Evolutionary conservation across 2,329 filamentous ascomycete species (phyloP), one percentile per base, ranked within the genome.

Genomic region (Scytalidium lignicola): DNA sequence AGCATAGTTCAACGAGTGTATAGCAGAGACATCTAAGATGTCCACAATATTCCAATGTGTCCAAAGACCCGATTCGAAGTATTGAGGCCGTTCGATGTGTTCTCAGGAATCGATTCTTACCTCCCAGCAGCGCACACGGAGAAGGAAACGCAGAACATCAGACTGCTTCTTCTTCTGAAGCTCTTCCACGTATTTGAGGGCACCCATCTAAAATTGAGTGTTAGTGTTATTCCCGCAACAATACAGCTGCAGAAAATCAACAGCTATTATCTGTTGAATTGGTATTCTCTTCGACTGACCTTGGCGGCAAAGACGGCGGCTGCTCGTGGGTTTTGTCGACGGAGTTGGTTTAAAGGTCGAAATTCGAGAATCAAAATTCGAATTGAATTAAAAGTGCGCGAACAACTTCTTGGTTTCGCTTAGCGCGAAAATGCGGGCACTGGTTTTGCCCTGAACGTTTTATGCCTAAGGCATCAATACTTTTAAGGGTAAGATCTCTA

Each of bases 101-200:
- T 62, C 60, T 63, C 43, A 69, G 37, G 29, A 21, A 53, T 48
- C 51, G 79, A 67, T 81, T 82, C 83, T 79, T 82, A 92, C 92
- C 89, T 99, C 93, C 93, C 93, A 99, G 91, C 93, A 99, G 80
- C 93, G 91, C 73, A 96, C 90, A 76, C 90, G 92, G 78, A 96
- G 90, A 80, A 99, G 87, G 85, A 99, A 99, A 82, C 91, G 91
- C 82, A 97, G 89, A 73, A 99, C 88, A 85, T 99, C 93, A 76
- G 90, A 96, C 87, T 99, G 93, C 90, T 99, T 99, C 90, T 96
- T 96, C 90, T 99, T 97, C 78, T 96, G 90, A 82, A 99, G 88
- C 85, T 99, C 93, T 86, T 99, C 95, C 80, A 99, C 90, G 83
- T 96, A 99, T 82, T 99, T 99, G 78, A 96, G 90, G 82, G 92